Evolutionary conservation across 208 protist species (phyloP).

Genomic region (Leishmania mexicana): DNA sequence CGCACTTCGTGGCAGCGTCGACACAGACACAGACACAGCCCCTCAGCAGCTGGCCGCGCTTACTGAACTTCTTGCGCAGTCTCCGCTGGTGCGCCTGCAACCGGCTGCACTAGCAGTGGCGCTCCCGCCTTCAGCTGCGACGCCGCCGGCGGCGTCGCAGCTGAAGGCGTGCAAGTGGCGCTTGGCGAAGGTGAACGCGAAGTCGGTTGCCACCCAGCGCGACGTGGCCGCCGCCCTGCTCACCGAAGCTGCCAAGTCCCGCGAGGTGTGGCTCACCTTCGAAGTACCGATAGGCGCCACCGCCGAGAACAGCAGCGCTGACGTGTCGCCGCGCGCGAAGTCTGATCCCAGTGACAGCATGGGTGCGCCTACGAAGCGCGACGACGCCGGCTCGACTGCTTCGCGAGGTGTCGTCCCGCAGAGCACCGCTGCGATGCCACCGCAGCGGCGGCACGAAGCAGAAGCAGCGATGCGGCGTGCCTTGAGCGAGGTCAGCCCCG

Average conservation of each 20-base stretch:
- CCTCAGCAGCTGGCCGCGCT: background rate
- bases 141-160: background rate
- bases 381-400: constrained; percentile 1
- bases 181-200: constrained; percentile 22
- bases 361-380: background rate
- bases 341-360: background rate
- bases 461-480: constrained; percentile 15
- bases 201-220: constrained; percentile 24
- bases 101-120: constrained; percentile 3
- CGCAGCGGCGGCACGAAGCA: background rate
- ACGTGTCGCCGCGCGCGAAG: background rate
- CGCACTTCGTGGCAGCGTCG: background rate
- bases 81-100: constrained; percentile 9
- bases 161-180: constrained; percentile 23
- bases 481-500: constrained; percentile 14
- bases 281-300: constrained; percentile 1
- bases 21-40: background rate
- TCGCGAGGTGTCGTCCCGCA: constrained; percentile 7
- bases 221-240: constrained; percentile 33
- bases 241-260: constrained; percentile 17
- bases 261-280: constrained; percentile 37
- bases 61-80: constrained; percentile 5
- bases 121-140: constrained; percentile 4
- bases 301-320: background rate
- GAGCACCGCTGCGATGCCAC: constrained; percentile 22